Conservation (phyloP, 768 basidiomycete genomes). For the Podaxis carcinomalis region DNA sequence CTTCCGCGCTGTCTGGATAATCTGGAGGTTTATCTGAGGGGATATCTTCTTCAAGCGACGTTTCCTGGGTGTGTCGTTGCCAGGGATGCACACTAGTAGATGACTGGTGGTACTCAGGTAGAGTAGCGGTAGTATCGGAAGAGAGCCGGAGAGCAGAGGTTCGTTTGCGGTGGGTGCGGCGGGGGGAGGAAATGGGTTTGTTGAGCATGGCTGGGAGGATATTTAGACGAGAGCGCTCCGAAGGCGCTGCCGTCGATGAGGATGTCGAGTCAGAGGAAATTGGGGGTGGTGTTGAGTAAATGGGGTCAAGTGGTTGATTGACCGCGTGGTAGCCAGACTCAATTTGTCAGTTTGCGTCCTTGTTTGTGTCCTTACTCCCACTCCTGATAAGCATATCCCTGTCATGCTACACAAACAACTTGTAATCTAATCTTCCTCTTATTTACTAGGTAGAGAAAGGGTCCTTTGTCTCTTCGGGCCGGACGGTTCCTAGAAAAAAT, state of each 20-base stretch:
- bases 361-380: background rate
- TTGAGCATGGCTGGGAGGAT: slow-evolving; percentile 17
- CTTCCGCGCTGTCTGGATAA: slow-evolving; percentile 74
- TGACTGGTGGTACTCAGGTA: slow-evolving; percentile 55
- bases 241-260: slow-evolving; percentile 18
- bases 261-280: slow-evolving; percentile 3
- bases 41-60: slow-evolving; percentile 18
- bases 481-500: background rate
- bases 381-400: background rate
- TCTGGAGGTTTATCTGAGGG: slow-evolving; percentile 66
- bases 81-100: slow-evolving; percentile 2
- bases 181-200: slow-evolving; percentile 18
- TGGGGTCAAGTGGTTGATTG: slow-evolving; percentile 20
- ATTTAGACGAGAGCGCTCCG: slow-evolving; percentile 2
- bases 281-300: background rate
- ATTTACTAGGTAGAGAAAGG: background rate
- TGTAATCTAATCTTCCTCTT: background rate
- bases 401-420: background rate
- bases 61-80: slow-evolving; percentile 5
- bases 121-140: slow-evolving; percentile 59
- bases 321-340: slow-evolving; percentile 15
- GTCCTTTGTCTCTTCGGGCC: background rate
- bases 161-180: slow-evolving; percentile 50
- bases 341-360: background rate
- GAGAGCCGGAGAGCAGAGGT: slow-evolving; percentile 55